Percentiles rank a stretch among this genome's conserved stretches.
phyloP scores from a whole-genome alignment of 768 basidiomycete species.

The Xerocomellus dryophilus region DNA sequence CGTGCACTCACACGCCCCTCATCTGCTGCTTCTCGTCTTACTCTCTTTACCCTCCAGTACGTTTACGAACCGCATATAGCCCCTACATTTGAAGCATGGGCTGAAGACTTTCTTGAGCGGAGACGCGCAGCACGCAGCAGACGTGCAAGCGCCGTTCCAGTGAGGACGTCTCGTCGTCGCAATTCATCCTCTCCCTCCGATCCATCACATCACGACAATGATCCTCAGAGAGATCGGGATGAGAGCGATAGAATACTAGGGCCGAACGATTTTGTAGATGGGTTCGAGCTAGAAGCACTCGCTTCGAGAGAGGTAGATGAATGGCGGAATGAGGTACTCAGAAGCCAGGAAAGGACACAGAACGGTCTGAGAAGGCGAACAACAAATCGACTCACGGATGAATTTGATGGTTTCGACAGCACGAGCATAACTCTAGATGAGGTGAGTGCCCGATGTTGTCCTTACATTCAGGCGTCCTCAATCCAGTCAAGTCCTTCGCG shows the following conservation, averaged over 20 bases:
- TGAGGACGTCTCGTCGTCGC: conserved; percentile 17
- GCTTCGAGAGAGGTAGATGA: conserved; percentile 48
- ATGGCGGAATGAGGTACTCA: conserved; percentile 48
- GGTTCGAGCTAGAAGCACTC: conserved; percentile 52
- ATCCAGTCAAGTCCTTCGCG: conserved; percentile 39
- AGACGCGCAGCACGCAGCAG: conserved; percentile 29
- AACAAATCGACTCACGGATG: background rate
- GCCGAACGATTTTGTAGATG: conserved; percentile 20
- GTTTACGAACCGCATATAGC: conserved; percentile 71
- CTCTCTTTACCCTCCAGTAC: conserved; percentile 38
- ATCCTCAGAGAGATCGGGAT: background rate
- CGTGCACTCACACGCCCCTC: conserved; percentile 19
- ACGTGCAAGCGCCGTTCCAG: conserved; percentile 25
- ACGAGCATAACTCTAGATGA: conserved; percentile 43
- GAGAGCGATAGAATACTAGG: conserved; percentile 8
- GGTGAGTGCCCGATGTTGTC: conserved; percentile 33
- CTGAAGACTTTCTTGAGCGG: conserved; percentile 32
- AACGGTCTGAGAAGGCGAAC: conserved; percentile 11
- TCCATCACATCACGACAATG: conserved; percentile 6
- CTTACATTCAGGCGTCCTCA: background rate
- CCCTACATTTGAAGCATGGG: conserved; percentile 51
- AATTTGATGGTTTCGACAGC: conserved; percentile 19
- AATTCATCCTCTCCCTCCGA: conserved; percentile 9
- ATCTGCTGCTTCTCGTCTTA: background rate
- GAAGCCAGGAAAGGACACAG: conserved; percentile 20